Evolutionary conservation across 2,329 filamentous ascomycete species (phyloP), one percentile per base, ranked within the genome.

Genomic region (Calonectria multiphialidica): DNA sequence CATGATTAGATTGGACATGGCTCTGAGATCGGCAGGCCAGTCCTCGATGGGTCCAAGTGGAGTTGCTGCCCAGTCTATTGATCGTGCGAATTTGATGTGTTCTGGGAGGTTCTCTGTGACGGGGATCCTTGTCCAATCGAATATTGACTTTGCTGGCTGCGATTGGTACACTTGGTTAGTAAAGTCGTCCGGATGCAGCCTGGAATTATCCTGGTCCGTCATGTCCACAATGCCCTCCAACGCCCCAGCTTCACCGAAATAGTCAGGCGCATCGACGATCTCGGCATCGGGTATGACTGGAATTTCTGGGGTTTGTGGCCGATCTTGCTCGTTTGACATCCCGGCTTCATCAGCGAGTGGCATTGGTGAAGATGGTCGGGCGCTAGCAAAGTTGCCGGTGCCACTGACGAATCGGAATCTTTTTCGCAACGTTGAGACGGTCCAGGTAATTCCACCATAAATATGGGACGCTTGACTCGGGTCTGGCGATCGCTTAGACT

Each of bases 1-100:
- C 93, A 97, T 95, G 76, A 97, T 91, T 50, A 96, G 84, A 81
- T 96, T 96, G 62, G 93, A 93, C 92, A 96, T 94, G 74, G 91
- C 90, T 66, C 95, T 89, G 61, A 97, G 84, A 77, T 95, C 93
- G 35, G 90, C 84, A 1, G 89, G 86, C 94, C 94, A 97, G 59
- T 87, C 84, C 74, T 94, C 92, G 23, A 97, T 95, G 0, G 94
- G 93, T 0, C 95, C 94, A 1, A 97, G 86, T 5, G 92, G 86
- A 1, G 94, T 97, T 0, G 89, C 86, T 2, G 89, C 89, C 95
- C 94, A 97, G 80, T 96, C 92, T 42, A 93, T 82, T 45, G 90
- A 91, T 44, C 93, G 90, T 21, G 93, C 92, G 76, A 96, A 94
- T 66, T 88, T 90, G 57, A 96, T 93, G 80, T 97, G 94, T 10